phyloP scores from a whole-genome alignment of 805 yeast species.

The Maudiozyma turicensis region DNA sequence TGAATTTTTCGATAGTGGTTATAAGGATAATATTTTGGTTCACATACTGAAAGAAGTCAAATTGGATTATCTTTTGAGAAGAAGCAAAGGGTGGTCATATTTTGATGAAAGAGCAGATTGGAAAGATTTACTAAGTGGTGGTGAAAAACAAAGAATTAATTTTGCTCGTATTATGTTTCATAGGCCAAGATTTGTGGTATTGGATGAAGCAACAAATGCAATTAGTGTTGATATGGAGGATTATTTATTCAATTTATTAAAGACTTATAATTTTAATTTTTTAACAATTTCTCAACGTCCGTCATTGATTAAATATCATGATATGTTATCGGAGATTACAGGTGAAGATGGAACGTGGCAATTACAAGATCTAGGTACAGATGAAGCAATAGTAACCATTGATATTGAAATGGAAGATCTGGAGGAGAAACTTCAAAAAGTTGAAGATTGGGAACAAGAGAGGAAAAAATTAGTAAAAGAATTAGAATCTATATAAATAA shows the following conservation, averaged over 20 bases:
- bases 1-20: constrained; percentile 66
- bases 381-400: constrained; percentile 53
- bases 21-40: constrained; percentile 58
- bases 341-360: constrained; percentile 48
- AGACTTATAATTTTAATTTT: constrained; percentile 59
- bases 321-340: constrained; percentile 58
- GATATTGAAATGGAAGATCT: constrained; percentile 69
- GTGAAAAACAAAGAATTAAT: constrained; percentile 84
- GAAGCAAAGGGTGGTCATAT: constrained; percentile 44
- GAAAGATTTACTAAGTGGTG: constrained; percentile 93
- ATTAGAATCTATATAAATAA: constrained; percentile 24
- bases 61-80: constrained; percentile 64
- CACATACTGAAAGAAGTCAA: constrained; percentile 66
- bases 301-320: constrained; percentile 75
- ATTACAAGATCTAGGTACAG: constrained; percentile 55
- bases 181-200: constrained; percentile 68
- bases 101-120: constrained; percentile 50
- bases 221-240: constrained; percentile 87
- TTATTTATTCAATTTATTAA: constrained; percentile 65
- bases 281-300: constrained; percentile 82
- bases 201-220: constrained; percentile 93
- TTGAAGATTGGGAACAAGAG: constrained; percentile 50
- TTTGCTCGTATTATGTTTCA: constrained; percentile 80
- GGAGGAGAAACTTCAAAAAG: constrained; percentile 48
- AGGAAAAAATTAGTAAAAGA: constrained; percentile 43